Base-by-base conservation (phyloP, 192 early-diverging fungal species). In the Umbelopsis ramanniana region DNA sequence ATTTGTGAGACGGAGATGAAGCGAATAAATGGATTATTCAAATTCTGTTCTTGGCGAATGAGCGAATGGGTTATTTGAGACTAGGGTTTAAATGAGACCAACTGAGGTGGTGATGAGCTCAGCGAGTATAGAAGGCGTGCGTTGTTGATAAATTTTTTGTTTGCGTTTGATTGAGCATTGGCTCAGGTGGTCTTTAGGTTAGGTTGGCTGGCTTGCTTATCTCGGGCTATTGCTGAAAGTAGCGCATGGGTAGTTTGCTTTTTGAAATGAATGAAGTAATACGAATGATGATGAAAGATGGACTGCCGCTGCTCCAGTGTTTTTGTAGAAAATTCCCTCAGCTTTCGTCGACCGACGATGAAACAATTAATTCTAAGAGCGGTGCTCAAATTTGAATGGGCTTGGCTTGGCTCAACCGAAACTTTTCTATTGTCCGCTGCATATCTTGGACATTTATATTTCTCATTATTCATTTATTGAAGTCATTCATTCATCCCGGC, bases 401-500 rank as follows among this genome's bases (percentile, higher is more conserved):
- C 29, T 29, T 29, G 29, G 40, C 11, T 43, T 6, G 6, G 6
- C 40, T 40, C 40, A 43, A 43, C 40, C 40, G 40, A 43, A 43
- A 43, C 11, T 1, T 43, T 12, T 12, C 8, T 43, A 29, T 29
- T 29, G 29, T 21, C 47, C 47, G 19, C 12, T 48, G 19, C 47
- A 48, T 12, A 12, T 48, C 48, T 50, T 17, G 5, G 17, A n/a
- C 48, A 8, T 50, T 5, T 17, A 15, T 50, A 19, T 48, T 19
- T 48, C 4, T 19, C 15, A 10, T 48, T 48, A 19, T 6, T 50
- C 2, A 50, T n/a, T 21, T 50, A 50, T 50, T 50, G 15, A 1
- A n/a, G 0, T 63, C 57, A 63, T 17, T 63, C 57, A 63, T 17
- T 63, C 57, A 63, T 63, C 57, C 37, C 57, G 57, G 33, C 33